Base-by-base conservation (phyloP, 208 protist genomes). In the Acanthamoeba healyi region DNA sequence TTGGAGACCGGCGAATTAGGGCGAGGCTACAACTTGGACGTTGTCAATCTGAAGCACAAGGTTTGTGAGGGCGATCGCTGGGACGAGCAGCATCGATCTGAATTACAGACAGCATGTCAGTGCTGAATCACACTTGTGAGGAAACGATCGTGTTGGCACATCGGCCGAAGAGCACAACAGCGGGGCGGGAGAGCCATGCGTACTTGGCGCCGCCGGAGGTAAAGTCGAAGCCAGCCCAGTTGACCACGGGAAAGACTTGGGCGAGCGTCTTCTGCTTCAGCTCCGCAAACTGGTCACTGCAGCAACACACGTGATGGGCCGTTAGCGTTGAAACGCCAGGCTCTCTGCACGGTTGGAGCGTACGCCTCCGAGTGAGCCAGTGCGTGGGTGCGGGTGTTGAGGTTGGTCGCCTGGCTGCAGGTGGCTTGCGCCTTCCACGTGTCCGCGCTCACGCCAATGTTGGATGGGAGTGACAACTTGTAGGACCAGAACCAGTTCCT, bases 221-320 rank as follows among this genome's bases (percentile, higher is more conserved):
- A 29, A 15, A 58, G 0, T 7, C 2, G 44, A 86, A 86, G 44
- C 77, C 77, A 0, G 19, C 38, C 77, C 77, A 86, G 44, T 86
- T n/a, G 10, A 5, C 46, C 19, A 86, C 44, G 26, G 17, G 42
- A 26, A 61, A 86, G 9, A 58, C 77, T 26, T 86, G 77, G 22
- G 54, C 77, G 0, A 86, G 77, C 0, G 77, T 40, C 7, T 58
- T 32, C 46, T 58, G 77, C 46, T 38, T 51, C 24, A 86, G 44
- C 38, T 86, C 32, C 7, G 77, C 77, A 38, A 86, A 86, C 77
- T 86, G 77, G 77, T 86, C 77, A 10, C 77, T 86, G 77, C 38
- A 46, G 9, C 10, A 36, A 17, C 29, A n/a, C 6, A 26, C 19
- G 29, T 67, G 22, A 14, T 34, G 61, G 67, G 36, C 0, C 29